Base-by-base conservation (phyloP, 192 early-diverging fungal genomes). In the Entomortierella parvispora region DNA sequence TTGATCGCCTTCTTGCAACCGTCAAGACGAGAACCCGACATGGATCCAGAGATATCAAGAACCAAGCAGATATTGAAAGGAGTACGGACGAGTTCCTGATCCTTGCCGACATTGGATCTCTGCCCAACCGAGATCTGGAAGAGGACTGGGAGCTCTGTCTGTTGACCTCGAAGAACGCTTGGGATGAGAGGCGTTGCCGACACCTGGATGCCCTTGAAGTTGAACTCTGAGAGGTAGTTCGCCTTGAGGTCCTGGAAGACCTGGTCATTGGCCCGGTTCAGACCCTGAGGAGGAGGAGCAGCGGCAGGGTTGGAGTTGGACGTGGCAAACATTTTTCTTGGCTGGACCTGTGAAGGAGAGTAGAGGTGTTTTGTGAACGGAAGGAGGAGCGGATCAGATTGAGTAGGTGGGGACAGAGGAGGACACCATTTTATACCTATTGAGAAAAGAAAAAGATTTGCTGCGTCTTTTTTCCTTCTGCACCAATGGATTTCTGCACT, bases 61-160 rank as follows among this genome's bases (percentile, higher is more conserved):
- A 70, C 68, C 53, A 70, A 62, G 60, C 58, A 55, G n/a, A 55
- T 26, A 32, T 70, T 70, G 60, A 70, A 70, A 42, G 68, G 68
- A 26, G 68, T 70, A 28, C 53, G 68, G 48, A n/a, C 29, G 8
- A 62, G 42, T 40, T 62, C 68, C 22, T 26, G n/a, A 11, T 69
- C 51, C 18, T n/a, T n/a, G n/a, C n/a, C n/a, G n/a, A 23, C n/a
- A 25, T 70, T 57, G 58, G 68, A 55, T 9, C 68, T 44, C 58
- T 62, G 68, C 3, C 68, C 68, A 23, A 70, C 68, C 53, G 62
- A 62, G 60, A 70, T 55, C 29, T 70, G 42, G 60, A 70, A 62
- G 31, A 70, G 59, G 34, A 70, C 53, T 40, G 68, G 68, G 44
- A 70, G 49, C 34, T 62, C 29, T 10, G 68, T 70, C 26, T 61